Conservation (phyloP, 2,329 filamentous ascomycete genomes). For the Thermoascus crustaceus region DNA sequence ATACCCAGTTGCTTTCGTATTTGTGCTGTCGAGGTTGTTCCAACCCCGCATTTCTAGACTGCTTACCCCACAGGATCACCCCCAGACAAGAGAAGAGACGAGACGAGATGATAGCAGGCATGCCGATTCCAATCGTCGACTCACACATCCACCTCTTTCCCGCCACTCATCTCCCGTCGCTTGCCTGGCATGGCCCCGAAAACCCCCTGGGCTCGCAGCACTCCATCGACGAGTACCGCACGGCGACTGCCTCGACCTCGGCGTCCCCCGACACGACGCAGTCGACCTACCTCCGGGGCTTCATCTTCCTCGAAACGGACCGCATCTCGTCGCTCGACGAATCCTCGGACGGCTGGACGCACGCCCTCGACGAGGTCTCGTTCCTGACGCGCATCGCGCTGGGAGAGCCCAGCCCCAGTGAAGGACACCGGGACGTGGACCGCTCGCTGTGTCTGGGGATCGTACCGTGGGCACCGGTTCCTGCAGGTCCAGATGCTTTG, state of each 20-base stretch:
- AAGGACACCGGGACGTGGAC: slow-evolving; percentile 50
- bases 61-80: too few relatives aligned
- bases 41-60: too few relatives aligned
- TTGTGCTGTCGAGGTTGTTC: too few relatives aligned
- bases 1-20: too few relatives aligned
- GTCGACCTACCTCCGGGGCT: slow-evolving; percentile 50
- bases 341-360: slow-evolving; percentile 51
- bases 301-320: slow-evolving; percentile 78
- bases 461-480: slow-evolving; percentile 79
- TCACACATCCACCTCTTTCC: slow-evolving; percentile 89
- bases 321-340: slow-evolving; percentile 53
- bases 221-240: slow-evolving; percentile 56
- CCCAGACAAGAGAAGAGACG: too few relatives aligned
- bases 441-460: slow-evolving; percentile 57
- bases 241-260: slow-evolving; percentile 31
- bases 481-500: slow-evolving; percentile 54
- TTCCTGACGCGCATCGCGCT: slow-evolving; percentile 60
- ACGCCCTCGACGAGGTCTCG: slow-evolving; percentile 63
- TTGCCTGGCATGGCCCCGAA: slow-evolving; percentile 60
- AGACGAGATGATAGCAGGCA: too few relatives aligned
- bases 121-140: slow-evolving; percentile 59
- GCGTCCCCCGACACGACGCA: slow-evolving; percentile 16
- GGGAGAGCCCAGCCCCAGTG: slow-evolving; percentile 48
- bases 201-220: slow-evolving; percentile 56
- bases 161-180: slow-evolving; percentile 53